Percentiles rank a stretch among this genome's conserved stretches.
These are phyloP conservation scores for Dipodascus geniculatus DNA, from an alignment of 805 yeast genomes.

Conservation along the genomic window DNA sequence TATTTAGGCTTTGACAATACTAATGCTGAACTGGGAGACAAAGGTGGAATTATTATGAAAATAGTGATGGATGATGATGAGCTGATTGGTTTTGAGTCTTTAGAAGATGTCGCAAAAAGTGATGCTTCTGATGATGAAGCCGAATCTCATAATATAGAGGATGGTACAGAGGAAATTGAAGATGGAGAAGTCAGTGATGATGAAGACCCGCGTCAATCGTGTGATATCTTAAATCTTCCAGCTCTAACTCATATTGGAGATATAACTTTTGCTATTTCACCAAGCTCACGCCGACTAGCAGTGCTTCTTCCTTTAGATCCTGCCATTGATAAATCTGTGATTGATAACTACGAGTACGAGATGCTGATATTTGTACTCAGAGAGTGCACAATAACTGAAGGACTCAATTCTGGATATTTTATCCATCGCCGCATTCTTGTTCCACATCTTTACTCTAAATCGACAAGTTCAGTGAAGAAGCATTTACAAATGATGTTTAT, in stretches of 20 bases:
- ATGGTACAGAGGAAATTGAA: slow-evolving; percentile 9
- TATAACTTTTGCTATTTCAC: neutral
- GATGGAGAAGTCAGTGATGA: slow-evolving; percentile 5
- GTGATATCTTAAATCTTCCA: neutral
- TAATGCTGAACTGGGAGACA: neutral
- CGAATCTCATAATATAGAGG: no score
- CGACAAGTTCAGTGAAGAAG: no score
- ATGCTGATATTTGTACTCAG: neutral
- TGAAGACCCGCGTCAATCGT: neutral
- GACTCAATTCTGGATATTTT: neutral
- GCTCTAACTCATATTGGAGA: neutral
- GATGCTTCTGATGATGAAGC: slow-evolving; percentile 7
- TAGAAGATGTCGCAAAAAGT: neutral
- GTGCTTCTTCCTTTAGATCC: neutral
- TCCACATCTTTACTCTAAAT: neutral
- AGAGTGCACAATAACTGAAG: neutral
- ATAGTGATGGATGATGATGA: slow-evolving; percentile 1
- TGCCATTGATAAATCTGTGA: neutral
- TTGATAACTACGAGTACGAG: neutral
- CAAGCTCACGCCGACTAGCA: neutral
- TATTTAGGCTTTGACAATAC: neutral
- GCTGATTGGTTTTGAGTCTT: neutral
- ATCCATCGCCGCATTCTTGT: neutral
- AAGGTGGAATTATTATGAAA: neutral
- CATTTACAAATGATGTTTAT: neutral